Evolutionary conservation across 2,329 filamentous ascomycete genomes (phyloP).

Genomic region (Fusarium chuoi): DNA sequence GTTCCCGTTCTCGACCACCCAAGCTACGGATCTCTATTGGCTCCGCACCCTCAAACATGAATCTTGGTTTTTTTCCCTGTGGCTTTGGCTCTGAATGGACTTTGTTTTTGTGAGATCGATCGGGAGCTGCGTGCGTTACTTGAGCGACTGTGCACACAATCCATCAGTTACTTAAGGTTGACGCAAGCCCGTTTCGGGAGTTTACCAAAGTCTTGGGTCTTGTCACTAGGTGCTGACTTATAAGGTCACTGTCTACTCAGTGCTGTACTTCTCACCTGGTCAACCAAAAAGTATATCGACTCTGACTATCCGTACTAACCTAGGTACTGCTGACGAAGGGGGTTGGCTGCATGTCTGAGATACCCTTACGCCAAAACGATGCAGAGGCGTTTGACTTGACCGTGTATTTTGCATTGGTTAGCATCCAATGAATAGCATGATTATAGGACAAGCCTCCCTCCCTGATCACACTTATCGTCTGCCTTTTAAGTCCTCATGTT

Average conservation of each 20-base stretch:
- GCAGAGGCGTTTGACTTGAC: constrained; percentile 30
- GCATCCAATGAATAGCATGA: not conserved
- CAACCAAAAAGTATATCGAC: not conserved
- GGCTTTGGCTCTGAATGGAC: not conserved
- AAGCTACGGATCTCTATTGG: constrained; percentile 24
- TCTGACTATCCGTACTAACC: not conserved
- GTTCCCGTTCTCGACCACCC: not conserved
- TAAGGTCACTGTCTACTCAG: not conserved
- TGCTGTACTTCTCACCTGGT: not conserved
- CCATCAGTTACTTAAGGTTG: constrained; percentile 21
- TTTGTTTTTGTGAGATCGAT: constrained; percentile 25
- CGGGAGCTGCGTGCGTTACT: not conserved
- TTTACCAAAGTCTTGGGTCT: constrained; percentile 5
- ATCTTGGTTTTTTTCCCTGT: constrained; percentile 23
- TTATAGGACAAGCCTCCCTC: constrained; percentile 4
- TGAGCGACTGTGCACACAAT: not conserved
- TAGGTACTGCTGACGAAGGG: not conserved
- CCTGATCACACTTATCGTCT: constrained; percentile 16
- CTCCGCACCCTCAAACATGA: constrained; percentile 10
- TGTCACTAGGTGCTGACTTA: not conserved
- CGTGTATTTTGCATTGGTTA: constrained; percentile 8
- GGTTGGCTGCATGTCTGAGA: constrained; percentile 30
- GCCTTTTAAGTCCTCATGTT: constrained; percentile 6
- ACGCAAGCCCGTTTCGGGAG: constrained; percentile 2
- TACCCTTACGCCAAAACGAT: constrained; percentile 5